These are phyloP conservation scores for Nakaseomyces nivariensis DNA, from an alignment of 1,139 yeast genomes.

Conservation along the genomic window DNA sequence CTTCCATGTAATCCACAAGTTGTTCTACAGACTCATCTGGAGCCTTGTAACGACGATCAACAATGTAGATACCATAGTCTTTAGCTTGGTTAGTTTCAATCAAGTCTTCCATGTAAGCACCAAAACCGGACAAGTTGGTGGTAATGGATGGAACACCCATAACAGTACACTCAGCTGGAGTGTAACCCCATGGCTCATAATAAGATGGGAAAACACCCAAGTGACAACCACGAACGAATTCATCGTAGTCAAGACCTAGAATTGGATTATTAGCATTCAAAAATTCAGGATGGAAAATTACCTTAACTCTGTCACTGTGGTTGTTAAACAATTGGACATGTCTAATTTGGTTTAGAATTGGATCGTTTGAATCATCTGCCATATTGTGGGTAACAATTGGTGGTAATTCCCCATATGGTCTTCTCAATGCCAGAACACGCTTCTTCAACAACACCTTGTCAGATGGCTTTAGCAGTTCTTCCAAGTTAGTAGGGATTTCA, in stretches of 20 bases:
- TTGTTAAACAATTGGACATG: conserved; percentile 81
- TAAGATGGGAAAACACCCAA: conserved; percentile 96
- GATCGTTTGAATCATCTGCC: conserved; percentile 84
- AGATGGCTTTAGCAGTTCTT: conserved; percentile 74
- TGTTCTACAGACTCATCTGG: conserved; percentile 91
- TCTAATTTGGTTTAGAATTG: conserved; percentile 82
- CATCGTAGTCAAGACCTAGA: conserved; percentile 85
- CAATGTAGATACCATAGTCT: conserved; percentile 93
- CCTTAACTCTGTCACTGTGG: conserved; percentile 84
- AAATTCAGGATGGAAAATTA: conserved; percentile 94
- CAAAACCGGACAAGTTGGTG: conserved; percentile 89
- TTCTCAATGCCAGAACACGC: conserved; percentile 83
- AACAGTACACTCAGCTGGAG: conserved; percentile 97
- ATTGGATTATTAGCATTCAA: conserved; percentile 90
- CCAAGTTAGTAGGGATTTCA: conserved; percentile 49
- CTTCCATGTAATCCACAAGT: conserved; percentile 78
- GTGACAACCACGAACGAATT: conserved; percentile 94
- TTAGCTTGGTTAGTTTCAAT: conserved; percentile 69
- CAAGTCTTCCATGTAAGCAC: conserved; percentile 95
- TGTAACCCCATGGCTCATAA: conserved; percentile 98
- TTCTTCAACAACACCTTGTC: conserved; percentile 84
- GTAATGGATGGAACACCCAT: conserved; percentile 98
- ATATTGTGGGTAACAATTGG: conserved; percentile 97
- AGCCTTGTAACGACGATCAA: conserved; percentile 85
- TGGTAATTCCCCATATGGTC: conserved; percentile 68